Percentiles rank a stretch among this genome's conserved stretches.
These are phyloP conservation scores for Inosperma sp. DNA, from an alignment of 768 basidiomycete genomes.

Conservation along the genomic window DNA sequence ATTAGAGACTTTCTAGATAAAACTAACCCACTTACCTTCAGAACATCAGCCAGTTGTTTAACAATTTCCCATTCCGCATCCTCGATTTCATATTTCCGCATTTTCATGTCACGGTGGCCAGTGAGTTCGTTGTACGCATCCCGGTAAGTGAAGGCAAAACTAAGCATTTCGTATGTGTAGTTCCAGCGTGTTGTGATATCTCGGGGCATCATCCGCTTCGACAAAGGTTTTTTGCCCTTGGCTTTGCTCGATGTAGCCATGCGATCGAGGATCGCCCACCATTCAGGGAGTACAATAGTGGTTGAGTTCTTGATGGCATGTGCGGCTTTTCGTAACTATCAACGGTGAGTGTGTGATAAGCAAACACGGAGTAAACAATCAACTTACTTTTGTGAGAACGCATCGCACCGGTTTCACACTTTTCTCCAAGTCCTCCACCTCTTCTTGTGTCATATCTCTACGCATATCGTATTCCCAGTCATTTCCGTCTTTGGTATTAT, in stretches of 20 bases:
- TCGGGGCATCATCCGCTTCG: conserved; percentile 27
- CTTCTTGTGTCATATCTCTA: conserved; percentile 10
- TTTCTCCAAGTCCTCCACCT: conserved; percentile 16
- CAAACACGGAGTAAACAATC: conserved; percentile 2
- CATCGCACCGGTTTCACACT: conserved; percentile 23
- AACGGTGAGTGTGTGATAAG: background rate
- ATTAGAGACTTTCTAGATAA: background rate
- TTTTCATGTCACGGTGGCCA: conserved; percentile 13
- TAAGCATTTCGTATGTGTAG: conserved; percentile 36
- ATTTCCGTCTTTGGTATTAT: conserved; percentile 16
- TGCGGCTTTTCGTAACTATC: conserved; percentile 21
- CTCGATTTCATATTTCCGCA: conserved; percentile 23
- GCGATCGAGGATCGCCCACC: conserved; percentile 15
- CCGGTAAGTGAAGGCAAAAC: conserved; percentile 27
- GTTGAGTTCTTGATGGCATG: conserved; percentile 21
- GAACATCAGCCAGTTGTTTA: conserved; percentile 25
- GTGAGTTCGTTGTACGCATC: conserved; percentile 26
- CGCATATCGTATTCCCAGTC: conserved; percentile 15
- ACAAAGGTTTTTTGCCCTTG: conserved; percentile 1
- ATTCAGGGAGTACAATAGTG: conserved; percentile 19
- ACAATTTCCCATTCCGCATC: conserved; percentile 32
- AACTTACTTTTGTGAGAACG: conserved; percentile 29
- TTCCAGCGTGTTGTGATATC: conserved; percentile 40
- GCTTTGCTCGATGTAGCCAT: background rate
- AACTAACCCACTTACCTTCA: conserved; percentile 26